These are phyloP conservation scores for Ganoderma leucocontextum DNA, from an alignment of 1,284 basidiomycete species.

Conservation along the genomic window DNA sequence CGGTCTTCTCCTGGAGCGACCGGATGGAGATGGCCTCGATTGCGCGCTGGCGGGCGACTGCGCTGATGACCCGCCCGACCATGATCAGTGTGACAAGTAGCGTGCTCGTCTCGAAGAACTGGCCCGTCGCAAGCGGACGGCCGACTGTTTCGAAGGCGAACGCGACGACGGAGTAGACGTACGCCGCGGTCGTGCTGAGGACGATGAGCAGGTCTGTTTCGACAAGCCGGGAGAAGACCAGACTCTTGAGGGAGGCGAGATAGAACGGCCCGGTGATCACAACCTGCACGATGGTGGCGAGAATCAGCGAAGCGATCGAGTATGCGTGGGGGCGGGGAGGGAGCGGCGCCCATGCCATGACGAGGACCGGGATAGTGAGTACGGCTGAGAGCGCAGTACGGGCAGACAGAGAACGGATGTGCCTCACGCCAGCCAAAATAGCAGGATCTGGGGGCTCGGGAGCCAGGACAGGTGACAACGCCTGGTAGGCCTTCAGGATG, in stretches of 20 bases:
- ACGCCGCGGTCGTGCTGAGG: constrained; percentile 52
- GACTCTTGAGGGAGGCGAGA: constrained; percentile 45
- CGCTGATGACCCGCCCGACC: constrained; percentile 52
- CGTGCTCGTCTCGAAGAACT: constrained; percentile 57
- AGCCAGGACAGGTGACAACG: constrained; percentile 37
- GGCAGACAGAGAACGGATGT: constrained; percentile 41
- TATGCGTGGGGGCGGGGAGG: constrained; percentile 45
- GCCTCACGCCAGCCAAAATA: constrained; percentile 39
- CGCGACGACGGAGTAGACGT: constrained; percentile 53
- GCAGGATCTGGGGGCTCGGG: constrained; percentile 41
- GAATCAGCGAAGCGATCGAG: constrained; percentile 46
- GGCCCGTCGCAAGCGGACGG: constrained; percentile 42
- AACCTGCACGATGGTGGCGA: constrained; percentile 52
- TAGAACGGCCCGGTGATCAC: constrained; percentile 51
- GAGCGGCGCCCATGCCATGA: constrained; percentile 55
- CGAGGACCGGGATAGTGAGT: constrained; percentile 54
- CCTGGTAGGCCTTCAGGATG: constrained; percentile 34
- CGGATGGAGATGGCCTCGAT: constrained; percentile 46
- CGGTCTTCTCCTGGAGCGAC: constrained; percentile 46
- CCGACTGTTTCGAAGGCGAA: constrained; percentile 49
- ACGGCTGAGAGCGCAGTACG: constrained; percentile 45
- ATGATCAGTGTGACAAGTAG: constrained; percentile 55
- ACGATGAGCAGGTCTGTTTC: constrained; percentile 54
- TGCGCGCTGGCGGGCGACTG: constrained; percentile 49
- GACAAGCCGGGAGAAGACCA: constrained; percentile 48